Percentiles rank a stretch among this genome's conserved stretches.
Conservation (phyloP, 2,329 filamentous ascomycete genomes). For the Geosmithia putterillii region DNA sequence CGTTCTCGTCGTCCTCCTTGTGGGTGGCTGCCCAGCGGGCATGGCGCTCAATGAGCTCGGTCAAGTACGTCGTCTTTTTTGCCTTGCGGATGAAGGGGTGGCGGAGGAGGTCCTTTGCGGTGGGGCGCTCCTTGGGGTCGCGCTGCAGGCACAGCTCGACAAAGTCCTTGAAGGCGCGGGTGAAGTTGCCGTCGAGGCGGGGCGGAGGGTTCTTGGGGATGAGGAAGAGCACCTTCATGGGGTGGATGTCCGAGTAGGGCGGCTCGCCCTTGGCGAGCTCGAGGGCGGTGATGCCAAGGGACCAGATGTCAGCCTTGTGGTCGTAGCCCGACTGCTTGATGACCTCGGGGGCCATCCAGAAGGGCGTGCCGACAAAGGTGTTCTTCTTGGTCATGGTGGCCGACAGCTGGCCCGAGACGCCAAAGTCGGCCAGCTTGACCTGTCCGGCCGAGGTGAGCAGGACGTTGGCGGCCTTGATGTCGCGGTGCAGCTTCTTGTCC, state of each 20-base stretch:
- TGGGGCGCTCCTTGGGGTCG: constrained; percentile 79
- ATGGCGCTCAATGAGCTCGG: constrained; percentile 86
- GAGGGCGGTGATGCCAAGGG: constrained; percentile 83
- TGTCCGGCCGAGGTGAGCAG: constrained; percentile 82
- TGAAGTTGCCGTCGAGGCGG: constrained; percentile 67
- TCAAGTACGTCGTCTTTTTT: constrained; percentile 93
- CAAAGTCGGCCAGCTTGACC: constrained; percentile 95
- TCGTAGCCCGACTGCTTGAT: constrained; percentile 98
- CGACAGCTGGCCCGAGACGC: constrained; percentile 88
- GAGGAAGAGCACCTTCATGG: constrained; percentile 95
- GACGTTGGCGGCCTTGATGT: constrained; percentile 96
- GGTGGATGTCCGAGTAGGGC: constrained; percentile 91
- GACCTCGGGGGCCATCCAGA: constrained; percentile 99
- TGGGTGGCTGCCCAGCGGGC: constrained; percentile 77
- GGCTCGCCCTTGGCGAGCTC: constrained; percentile 88
- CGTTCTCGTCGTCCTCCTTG: constrained; percentile 49
- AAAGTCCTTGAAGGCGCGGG: constrained; percentile 74
- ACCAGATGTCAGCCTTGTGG: constrained; percentile 97
- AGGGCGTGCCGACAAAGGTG: constrained; percentile 94
- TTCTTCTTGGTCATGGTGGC: constrained; percentile 99
- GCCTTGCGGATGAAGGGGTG: constrained; percentile 85
- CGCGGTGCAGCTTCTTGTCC: constrained; percentile 91
- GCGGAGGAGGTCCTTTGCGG: constrained; percentile 74
- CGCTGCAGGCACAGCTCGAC: constrained; percentile 74
- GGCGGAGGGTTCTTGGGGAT: constrained; percentile 93